These are phyloP conservation scores for Paraconiothyrium sp. DNA, from an alignment of 2,329 filamentous ascomycete genomes.

Conservation along the genomic window DNA sequence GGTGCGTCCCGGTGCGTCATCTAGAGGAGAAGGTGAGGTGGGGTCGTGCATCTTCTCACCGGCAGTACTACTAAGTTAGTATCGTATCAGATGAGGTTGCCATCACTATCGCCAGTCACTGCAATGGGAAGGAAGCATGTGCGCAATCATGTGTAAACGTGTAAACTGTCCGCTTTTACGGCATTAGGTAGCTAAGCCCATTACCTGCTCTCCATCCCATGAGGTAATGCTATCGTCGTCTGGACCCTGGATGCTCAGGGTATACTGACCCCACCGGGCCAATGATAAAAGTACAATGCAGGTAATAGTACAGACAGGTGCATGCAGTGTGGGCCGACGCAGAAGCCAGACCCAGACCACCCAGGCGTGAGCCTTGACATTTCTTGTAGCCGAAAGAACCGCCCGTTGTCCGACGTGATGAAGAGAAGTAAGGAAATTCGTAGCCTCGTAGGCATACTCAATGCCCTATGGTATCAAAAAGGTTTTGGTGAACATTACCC, in stretches of 20 bases:
- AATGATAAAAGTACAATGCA: slow-evolving; percentile 53
- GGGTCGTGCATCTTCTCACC: slow-evolving; percentile 22
- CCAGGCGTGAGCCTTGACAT: slow-evolving; percentile 50
- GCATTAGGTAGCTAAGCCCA: slow-evolving; percentile 42
- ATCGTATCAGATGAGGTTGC: not conserved
- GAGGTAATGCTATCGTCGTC: slow-evolving; percentile 40
- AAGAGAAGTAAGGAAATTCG: slow-evolving; percentile 48
- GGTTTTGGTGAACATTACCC: slow-evolving; percentile 46
- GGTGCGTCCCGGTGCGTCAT: slow-evolving; percentile 28
- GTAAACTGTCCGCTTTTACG: slow-evolving; percentile 44
- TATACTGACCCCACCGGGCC: slow-evolving; percentile 46
- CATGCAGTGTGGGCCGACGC: slow-evolving; percentile 31
- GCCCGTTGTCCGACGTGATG: slow-evolving; percentile 37
- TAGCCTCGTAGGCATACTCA: slow-evolving; percentile 50
- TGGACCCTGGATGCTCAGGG: slow-evolving; percentile 34
- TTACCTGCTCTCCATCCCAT: slow-evolving; percentile 39
- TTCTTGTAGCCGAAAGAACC: slow-evolving; percentile 42
- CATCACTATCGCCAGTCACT: slow-evolving; percentile 22
- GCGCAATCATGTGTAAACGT: slow-evolving; percentile 23
- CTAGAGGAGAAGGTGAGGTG: slow-evolving; percentile 25
- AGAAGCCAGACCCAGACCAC: slow-evolving; percentile 29
- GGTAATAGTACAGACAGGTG: slow-evolving; percentile 51
- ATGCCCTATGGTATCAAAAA: slow-evolving; percentile 47
- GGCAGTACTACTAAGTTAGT: slow-evolving; percentile 16
- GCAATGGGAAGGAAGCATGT: not conserved